A percentile compares a stretch with the other conserved stretches of the same genome.
These are phyloP conservation scores for Fraxinus xanthoxyloides DNA, from an alignment of 305 asterid genomes.

Conservation along the genomic window DNA sequence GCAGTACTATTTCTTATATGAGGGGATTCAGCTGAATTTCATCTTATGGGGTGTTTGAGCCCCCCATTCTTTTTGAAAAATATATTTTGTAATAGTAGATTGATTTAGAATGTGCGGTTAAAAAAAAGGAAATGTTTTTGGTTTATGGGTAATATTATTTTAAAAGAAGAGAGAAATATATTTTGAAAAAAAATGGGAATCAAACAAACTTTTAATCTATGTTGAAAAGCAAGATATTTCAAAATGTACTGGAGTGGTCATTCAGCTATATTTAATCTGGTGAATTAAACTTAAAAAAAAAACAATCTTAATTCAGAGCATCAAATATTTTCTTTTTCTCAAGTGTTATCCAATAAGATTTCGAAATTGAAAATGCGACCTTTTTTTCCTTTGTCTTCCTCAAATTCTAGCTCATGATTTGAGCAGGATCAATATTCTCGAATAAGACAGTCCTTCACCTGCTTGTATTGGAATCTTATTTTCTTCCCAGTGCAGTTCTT, in stretches of 20 bases:
- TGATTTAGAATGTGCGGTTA: not conserved
- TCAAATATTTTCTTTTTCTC: not conserved
- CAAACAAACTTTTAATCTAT: not conserved
- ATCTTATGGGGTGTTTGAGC: not conserved
- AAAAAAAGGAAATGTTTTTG: too few species aligned
- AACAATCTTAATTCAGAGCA: not conserved
- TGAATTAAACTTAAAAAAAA: not conserved
- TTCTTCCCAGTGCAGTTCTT: not conserved
- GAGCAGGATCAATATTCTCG: not conserved
- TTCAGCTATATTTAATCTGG: not conserved
- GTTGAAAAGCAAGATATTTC: not conserved
- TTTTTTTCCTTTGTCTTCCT: not conserved
- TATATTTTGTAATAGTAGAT: not conserved
- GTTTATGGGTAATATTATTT: not conserved
- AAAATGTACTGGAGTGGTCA: not conserved
- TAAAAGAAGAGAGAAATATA: not conserved
- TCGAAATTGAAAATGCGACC: not conserved
- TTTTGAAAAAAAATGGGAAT: not conserved
- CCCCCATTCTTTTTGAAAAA: not conserved
- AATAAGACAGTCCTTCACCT: not conserved
- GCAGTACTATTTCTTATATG: not conserved
- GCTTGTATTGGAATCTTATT: not conserved
- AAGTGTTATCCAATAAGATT: not conserved
- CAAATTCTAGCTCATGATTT: constrained; percentile 3
- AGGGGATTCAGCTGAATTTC: not conserved